Evolutionary conservation across 495 filamentous ascomycete species (phyloP).

Genomic region (Trichocladium uniseriatum): DNA sequence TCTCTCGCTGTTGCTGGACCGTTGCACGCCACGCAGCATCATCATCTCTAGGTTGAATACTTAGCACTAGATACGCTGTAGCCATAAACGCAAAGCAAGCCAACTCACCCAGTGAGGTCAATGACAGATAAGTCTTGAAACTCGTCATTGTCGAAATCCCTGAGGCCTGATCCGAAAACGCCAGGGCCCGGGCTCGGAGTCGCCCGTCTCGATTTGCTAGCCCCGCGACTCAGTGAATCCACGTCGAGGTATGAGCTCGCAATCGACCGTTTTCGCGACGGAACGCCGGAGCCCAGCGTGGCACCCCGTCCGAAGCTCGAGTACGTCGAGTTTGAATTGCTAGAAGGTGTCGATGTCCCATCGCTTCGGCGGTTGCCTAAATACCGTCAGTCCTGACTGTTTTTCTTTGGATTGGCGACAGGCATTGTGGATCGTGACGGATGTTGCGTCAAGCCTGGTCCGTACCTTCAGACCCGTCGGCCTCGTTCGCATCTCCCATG

Average conservation of each 20-base stretch:
- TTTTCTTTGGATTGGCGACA: too few relatives aligned
- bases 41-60: slow-evolving; percentile 7
- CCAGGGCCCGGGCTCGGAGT: slow-evolving; percentile 15
- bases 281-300: not conserved
- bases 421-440: not conserved
- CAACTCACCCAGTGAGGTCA: slow-evolving; percentile 26
- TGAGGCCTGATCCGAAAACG: not conserved
- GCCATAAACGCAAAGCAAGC: not conserved
- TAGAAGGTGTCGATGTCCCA: not conserved
- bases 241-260: slow-evolving; percentile 18
- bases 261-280: slow-evolving; percentile 30
- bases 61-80: slow-evolving; percentile 1
- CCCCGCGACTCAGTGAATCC: not conserved
- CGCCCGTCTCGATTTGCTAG: slow-evolving; percentile 27
- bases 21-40: slow-evolving; percentile 3
- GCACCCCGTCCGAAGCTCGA: slow-evolving; percentile 2
- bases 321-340: slow-evolving; percentile 6
- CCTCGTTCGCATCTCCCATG: not conserved
- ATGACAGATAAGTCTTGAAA: slow-evolving; percentile 8
- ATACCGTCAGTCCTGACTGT: not conserved
- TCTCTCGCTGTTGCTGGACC: slow-evolving; percentile 5
- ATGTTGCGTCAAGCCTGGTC: not conserved
- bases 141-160: slow-evolving; percentile 3
- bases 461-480: not conserved
- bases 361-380: not conserved